Evolutionary conservation across 202 grass and related monocot species (phyloP).

Genomic region (Digitaria exilis): DNA sequence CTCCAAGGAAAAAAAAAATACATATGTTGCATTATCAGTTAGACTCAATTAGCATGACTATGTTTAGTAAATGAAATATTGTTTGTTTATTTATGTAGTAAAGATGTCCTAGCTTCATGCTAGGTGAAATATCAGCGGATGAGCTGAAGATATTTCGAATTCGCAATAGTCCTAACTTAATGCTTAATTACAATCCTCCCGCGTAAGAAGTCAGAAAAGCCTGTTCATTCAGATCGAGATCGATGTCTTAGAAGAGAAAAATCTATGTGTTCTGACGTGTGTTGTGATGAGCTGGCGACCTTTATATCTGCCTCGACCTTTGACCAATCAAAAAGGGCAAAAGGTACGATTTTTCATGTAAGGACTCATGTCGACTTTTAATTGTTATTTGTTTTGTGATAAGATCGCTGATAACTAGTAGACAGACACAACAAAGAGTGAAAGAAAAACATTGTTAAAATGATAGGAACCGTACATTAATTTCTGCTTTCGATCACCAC

Average conservation of each 20-base stretch:
- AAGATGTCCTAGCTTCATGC: not conserved
- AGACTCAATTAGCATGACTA: not conserved
- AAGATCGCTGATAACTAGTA: not conserved
- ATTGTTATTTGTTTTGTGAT: not conserved
- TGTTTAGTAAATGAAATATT: not conserved
- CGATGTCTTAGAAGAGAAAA: not conserved
- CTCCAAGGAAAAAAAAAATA: not conserved
- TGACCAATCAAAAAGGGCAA: conserved; percentile 6
- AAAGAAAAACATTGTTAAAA: conserved; percentile 11
- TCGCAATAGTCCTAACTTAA: no score
- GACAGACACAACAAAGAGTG: no score
- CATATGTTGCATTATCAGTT: no score
- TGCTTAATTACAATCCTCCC: not conserved
- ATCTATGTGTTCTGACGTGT: not conserved
- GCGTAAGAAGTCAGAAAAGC: not conserved
- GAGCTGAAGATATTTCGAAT: not conserved
- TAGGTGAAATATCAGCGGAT: not conserved
- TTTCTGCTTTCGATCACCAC: conserved; percentile 3
- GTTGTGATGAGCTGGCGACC: not conserved
- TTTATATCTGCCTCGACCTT: conserved; percentile 26
- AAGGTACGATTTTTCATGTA: not conserved
- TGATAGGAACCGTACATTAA: not conserved
- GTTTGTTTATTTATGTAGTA: not conserved
- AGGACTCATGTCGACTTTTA: not conserved
- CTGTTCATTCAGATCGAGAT: conserved; percentile 11